Percentiles rank a stretch among this genome's conserved stretches.
Conservation (phyloP, 139 green algal species). For the Haematococcus sp. region DNA sequence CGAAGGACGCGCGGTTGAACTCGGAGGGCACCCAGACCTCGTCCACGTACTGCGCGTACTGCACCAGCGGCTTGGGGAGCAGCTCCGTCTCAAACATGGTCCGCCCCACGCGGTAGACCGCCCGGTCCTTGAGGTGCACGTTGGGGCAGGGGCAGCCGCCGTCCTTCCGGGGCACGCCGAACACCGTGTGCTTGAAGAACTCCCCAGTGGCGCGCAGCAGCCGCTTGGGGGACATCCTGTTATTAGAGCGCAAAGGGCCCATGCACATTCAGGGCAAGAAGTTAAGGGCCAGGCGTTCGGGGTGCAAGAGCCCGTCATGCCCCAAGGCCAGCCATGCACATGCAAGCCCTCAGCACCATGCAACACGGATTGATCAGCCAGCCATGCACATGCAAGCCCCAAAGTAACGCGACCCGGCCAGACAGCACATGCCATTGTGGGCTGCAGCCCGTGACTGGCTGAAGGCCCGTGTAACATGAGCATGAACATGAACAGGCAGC, state of each 20-base stretch:
- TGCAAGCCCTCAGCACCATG: neutral
- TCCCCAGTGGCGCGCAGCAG: neutral
- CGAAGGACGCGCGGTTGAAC: constrained; percentile 25
- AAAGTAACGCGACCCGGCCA: too few species aligned
- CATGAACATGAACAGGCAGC: too few species aligned
- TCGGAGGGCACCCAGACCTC: constrained; percentile 29
- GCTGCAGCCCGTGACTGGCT: too few species aligned
- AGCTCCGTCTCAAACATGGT: constrained; percentile 15
- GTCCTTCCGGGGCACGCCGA: neutral
- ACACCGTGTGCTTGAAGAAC: constrained; percentile 6
- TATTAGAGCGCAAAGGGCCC: too few species aligned
- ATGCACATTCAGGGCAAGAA: neutral
- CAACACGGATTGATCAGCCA: too few species aligned
- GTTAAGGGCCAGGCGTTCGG: neutral
- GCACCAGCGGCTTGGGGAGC: neutral
- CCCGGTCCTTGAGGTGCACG: neutral
- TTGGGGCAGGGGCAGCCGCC: constrained; percentile 11
- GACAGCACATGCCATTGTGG: too few species aligned
- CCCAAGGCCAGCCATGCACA: neutral
- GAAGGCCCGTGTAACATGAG: too few species aligned
- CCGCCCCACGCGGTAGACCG: constrained; percentile 1
- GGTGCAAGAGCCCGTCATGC: too few species aligned
- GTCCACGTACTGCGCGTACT: neutral
- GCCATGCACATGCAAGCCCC: too few species aligned
- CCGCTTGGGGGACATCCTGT: neutral